Base-by-base conservation (phyloP, 2,329 filamentous ascomycete genomes). In the Hypoxylon sp. region DNA sequence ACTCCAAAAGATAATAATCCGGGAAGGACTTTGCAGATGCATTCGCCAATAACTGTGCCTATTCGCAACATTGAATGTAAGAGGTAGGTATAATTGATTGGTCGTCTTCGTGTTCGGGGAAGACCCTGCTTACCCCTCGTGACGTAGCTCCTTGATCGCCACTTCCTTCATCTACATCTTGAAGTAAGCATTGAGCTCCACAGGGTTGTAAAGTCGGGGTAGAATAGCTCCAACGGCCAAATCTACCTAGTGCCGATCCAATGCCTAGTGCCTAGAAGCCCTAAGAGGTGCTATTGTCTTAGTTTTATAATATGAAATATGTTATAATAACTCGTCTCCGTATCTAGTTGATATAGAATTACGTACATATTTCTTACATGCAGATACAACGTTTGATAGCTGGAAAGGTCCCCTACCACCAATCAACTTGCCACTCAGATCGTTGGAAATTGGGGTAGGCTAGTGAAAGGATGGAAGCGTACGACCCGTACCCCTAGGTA, bases 161-260 rank as follows among this genome's bases (percentile, higher is more conserved):
- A 33, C 11, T 26, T 33, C 29, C 22, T 24, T 35, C 26, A 19
- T 29, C 50, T 26, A 14, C 9, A 44, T n/a, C 24, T 47, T 47
- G 3, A 29, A 31, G 44, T 52, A 48, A 52, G 46, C 29, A 31
- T 31, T 31, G 29, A 8, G 29, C 55, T 59, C 63, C 55, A 70
- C 59, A 61, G 67, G 52, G 54, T 59, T 55, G 59, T 54, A 55
- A 56, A 66, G 48, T 46, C 47, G 63, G 67, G 63, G 63, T 50
- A 54, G 50, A 51, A 47, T 53, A 39, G 47, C 44, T 22, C 61
- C 55, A 52, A 62, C 60, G 47, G 35, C 47, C 37, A 50, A 50
- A 29, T 14, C 33, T 22, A 31, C 52, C 31, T 48, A 54, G 51
- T 48, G 46, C 24, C 55, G 65, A 64, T 64, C 65, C 17, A 57